Evolutionary conservation across 441 rosid species (phyloP), one percentile per base, ranked within the genome.

Genomic region (Hura crepitans): DNA sequence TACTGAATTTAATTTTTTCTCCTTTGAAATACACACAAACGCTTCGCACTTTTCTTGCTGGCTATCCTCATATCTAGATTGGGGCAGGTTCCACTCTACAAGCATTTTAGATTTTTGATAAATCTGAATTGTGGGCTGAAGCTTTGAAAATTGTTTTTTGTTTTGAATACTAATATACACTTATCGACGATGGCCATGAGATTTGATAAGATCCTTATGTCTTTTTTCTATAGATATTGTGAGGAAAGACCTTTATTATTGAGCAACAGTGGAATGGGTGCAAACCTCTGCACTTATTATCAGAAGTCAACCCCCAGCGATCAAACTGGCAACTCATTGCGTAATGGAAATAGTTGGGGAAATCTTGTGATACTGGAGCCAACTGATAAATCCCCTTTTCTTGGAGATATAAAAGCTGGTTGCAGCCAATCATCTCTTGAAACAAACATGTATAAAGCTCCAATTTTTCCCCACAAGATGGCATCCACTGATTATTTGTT

Each of bases 191-290:
- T 65, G n/a, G 37, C 39, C 47, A 62, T 42, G 55, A 66, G 33
- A 74, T 42, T 53, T 66, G 35, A 42, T 51, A 15, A 25, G 23
- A 67, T 62, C n/a, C 2, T n/a, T 56, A n/a, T 42, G 13, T 50
- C 42, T 50, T 66, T 18, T 45, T 4, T 63, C 45, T 79, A 69
- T 80, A 92, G 98, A 86, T 96, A 89, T 76, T 96, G 98, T 56
- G 99, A 96, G 89, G 98, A 93, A 84, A 89, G 99, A 64, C 98
- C 99, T 69, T 75, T 93, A 76, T 79, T 89, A 81, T 85, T 96
- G 80, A 88, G 91, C 83, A 96, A 89, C 80, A 81, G 72, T 67
- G 99, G 99, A 69, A 96, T 96, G 99, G 99, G 99, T 77, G 98
- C 99, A 28, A 93, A 89, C 73, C 69, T 96, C 72, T 84, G 96